Conservation (phyloP, 495 filamentous ascomycete genomes). For the Penicillium nucicola region DNA sequence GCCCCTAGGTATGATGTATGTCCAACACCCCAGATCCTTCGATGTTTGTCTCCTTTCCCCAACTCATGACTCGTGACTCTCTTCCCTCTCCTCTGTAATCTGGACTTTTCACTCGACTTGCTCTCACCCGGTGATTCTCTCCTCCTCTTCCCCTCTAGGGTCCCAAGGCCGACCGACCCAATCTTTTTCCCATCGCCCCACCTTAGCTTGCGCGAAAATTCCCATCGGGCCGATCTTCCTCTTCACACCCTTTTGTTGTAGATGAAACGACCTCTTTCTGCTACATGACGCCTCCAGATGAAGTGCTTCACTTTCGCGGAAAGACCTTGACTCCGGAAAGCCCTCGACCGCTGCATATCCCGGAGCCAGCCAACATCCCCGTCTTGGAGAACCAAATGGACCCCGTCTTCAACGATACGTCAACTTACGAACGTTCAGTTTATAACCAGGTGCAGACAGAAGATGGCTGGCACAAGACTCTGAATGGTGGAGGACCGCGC, state of each 20-base stretch:
- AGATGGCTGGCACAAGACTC: conserved; percentile 17
- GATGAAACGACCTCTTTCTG: conserved; percentile 40
- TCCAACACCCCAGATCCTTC: too few species aligned
- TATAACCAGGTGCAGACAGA: conserved; percentile 11
- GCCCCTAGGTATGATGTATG: too few species aligned
- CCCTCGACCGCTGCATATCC: conserved; percentile 66
- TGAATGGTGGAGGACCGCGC: conserved; percentile 16
- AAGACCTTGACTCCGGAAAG: conserved; percentile 70
- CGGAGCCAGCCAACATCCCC: conserved; percentile 67
- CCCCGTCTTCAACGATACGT: conserved; percentile 66
- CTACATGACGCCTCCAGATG: conserved; percentile 64
- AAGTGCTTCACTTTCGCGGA: conserved; percentile 64
- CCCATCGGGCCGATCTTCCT: not conserved
- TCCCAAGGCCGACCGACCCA: conserved; percentile 4
- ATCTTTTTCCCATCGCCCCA: conserved; percentile 32
- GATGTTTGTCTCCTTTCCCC: not conserved
- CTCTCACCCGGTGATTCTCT: not conserved
- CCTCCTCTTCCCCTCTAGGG: not conserved
- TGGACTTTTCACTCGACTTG: not conserved
- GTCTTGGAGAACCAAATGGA: conserved; percentile 73
- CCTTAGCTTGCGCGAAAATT: conserved; percentile 33
- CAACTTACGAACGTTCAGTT: conserved; percentile 44
- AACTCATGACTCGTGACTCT: too few species aligned
- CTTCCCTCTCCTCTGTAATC: too few species aligned
- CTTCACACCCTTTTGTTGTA: conserved; percentile 23